These are phyloP conservation scores for Phytopythium litorale DNA, from an alignment of 352 stramenopile species.

Conservation along the genomic window DNA sequence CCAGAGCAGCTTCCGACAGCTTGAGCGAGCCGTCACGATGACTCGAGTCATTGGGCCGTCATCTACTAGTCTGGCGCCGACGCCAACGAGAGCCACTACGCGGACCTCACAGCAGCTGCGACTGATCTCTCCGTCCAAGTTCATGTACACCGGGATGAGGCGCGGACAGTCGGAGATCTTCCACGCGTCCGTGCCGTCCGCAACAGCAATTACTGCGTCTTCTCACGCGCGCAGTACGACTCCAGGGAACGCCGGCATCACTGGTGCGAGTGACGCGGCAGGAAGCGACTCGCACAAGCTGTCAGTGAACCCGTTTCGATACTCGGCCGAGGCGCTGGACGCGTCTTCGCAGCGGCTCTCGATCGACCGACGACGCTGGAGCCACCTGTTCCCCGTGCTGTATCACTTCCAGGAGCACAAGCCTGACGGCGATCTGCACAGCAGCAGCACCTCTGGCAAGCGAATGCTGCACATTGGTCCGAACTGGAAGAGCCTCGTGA, in stretches of 20 bases:
- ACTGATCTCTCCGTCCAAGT: constrained; percentile 18
- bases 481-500: constrained; percentile 96
- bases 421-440: constrained; percentile 7
- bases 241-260: not conserved
- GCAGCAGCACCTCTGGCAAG: constrained; percentile 5
- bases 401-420: constrained; percentile 10
- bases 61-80: constrained; percentile 9
- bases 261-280: not conserved
- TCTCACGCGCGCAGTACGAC: not conserved
- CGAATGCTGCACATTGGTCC: constrained; percentile 69
- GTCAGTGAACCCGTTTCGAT: constrained; percentile 46
- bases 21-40: constrained; percentile 28
- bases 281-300: constrained; percentile 11
- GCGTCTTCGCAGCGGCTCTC: constrained; percentile 35
- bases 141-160: constrained; percentile 11
- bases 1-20: constrained; percentile 15
- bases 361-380: constrained; percentile 93
- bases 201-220: not conserved
- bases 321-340: constrained; percentile 30
- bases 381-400: constrained; percentile 92
- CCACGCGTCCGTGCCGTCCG: not conserved
- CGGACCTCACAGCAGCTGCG: constrained; percentile 11
- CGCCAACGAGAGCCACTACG: constrained; percentile 10
- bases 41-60: constrained; percentile 16
- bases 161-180: constrained; percentile 38